Percentiles rank a stretch among this genome's conserved stretches.
Conservation (phyloP, 805 yeast species). For the Kuraishia molischiana region DNA sequence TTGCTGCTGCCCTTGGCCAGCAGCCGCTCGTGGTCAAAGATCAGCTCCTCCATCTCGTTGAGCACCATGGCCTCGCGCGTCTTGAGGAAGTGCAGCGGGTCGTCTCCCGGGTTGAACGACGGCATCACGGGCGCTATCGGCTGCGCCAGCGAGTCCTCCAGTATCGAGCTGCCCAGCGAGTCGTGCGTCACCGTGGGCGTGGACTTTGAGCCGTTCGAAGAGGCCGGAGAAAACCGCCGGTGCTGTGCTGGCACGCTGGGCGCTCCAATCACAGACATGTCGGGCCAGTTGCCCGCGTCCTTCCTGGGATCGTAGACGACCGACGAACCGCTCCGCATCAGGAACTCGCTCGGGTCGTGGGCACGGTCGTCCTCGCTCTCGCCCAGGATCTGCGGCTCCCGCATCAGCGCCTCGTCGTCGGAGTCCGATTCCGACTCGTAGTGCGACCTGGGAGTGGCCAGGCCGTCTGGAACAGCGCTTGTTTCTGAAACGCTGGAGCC, state of each 20-base stretch:
- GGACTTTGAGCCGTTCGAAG: neutral
- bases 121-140: slow-evolving; percentile 4
- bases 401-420: too few relatives aligned
- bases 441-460: too few relatives aligned
- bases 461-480: too few relatives aligned
- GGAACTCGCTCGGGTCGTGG: neutral
- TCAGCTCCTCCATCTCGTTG: slow-evolving; percentile 14
- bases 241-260: too few relatives aligned
- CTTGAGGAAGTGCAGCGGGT: slow-evolving; percentile 23
- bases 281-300: neutral
- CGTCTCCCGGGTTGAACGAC: slow-evolving; percentile 7
- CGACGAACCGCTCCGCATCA: too few relatives aligned
- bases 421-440: too few relatives aligned
- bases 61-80: slow-evolving; percentile 17
- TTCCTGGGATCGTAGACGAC: too few relatives aligned
- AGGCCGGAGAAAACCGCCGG: too few relatives aligned
- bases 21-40: slow-evolving; percentile 16
- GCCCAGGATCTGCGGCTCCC: neutral
- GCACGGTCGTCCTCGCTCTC: neutral
- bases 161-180: neutral
- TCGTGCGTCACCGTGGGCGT: neutral
- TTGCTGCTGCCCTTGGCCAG: slow-evolving; percentile 24
- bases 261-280: neutral
- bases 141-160: neutral
- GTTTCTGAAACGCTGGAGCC: too few relatives aligned